Conservation (phyloP, 495 filamentous ascomycete species). For the Penicillium cosmopolitanum region DNA sequence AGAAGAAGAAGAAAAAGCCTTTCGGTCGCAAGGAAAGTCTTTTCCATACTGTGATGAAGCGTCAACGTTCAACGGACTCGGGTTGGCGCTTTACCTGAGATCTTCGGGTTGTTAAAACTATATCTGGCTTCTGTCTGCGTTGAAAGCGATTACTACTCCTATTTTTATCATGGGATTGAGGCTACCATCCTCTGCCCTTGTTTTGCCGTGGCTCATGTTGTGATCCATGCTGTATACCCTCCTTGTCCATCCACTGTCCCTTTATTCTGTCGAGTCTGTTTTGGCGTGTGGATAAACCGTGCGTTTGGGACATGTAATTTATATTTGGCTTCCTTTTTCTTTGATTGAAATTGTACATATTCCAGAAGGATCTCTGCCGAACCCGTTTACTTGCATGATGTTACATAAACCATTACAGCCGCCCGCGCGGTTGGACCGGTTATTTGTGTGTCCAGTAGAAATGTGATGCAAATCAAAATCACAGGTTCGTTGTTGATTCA, state of each 20-base stretch:
- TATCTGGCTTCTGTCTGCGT: background rate
- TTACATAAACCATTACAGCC: no score
- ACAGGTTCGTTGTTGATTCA: no score
- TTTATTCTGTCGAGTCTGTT: background rate
- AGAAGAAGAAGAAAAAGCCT: constrained; percentile 40
- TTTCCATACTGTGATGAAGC: constrained; percentile 35
- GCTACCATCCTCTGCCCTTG: background rate
- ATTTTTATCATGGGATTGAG: background rate
- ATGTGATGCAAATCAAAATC: no score
- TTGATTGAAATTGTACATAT: no score
- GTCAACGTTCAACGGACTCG: constrained; percentile 31
- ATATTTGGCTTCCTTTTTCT: no score
- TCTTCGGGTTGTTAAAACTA: background rate
- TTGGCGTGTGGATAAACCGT: background rate
- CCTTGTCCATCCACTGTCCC: background rate
- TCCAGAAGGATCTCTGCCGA: no score
- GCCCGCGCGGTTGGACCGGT: no score
- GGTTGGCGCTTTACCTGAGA: constrained; percentile 48
- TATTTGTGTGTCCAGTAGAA: no score
- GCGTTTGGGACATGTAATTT: background rate
- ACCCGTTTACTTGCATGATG: no score
- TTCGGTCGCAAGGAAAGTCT: constrained; percentile 27
- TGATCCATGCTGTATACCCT: constrained; percentile 11
- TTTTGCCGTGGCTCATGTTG: background rate
- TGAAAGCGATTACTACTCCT: background rate